Conservation (phyloP, 1,139 yeast species). For the Entelexis sorbosivorans region DNA sequence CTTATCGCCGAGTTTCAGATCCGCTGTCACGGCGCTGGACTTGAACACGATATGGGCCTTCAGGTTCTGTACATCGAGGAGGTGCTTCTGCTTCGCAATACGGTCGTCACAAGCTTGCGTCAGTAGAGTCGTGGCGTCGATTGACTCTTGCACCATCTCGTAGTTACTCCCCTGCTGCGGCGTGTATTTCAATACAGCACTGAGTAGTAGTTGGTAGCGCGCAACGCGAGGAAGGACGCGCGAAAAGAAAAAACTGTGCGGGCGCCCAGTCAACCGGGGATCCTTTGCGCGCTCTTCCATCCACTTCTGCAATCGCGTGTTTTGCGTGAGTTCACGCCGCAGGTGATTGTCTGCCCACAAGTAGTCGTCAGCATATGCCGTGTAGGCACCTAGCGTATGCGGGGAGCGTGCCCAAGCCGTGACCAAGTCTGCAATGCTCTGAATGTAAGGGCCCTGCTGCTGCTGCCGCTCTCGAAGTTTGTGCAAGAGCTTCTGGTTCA, state of each 20-base stretch:
- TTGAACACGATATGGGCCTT: constrained; percentile 32
- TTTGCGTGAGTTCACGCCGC: constrained; percentile 34
- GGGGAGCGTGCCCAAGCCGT: constrained; percentile 46
- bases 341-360: constrained; percentile 30
- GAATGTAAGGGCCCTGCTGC: constrained; percentile 57
- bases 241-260: constrained; percentile 53
- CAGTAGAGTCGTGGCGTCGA: constrained; percentile 38
- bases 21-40: constrained; percentile 30
- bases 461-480: constrained; percentile 43
- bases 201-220: constrained; percentile 54
- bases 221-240: constrained; percentile 69
- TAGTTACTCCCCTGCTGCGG: constrained; percentile 31
- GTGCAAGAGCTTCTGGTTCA: constrained; percentile 48
- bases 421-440: constrained; percentile 54
- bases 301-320: constrained; percentile 44
- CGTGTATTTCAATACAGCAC: constrained; percentile 45
- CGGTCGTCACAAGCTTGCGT: constrained; percentile 41
- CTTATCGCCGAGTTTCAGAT: constrained; percentile 45
- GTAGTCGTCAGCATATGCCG: constrained; percentile 44
- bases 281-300: constrained; percentile 37
- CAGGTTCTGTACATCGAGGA: constrained; percentile 34
- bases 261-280: constrained; percentile 41
- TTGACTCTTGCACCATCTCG: constrained; percentile 43
- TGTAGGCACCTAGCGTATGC: constrained; percentile 44
- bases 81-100: constrained; percentile 33